These are phyloP conservation scores for Cyclotella kingstonii DNA, from an alignment of 108 stramenopile species.

Conservation along the genomic window DNA sequence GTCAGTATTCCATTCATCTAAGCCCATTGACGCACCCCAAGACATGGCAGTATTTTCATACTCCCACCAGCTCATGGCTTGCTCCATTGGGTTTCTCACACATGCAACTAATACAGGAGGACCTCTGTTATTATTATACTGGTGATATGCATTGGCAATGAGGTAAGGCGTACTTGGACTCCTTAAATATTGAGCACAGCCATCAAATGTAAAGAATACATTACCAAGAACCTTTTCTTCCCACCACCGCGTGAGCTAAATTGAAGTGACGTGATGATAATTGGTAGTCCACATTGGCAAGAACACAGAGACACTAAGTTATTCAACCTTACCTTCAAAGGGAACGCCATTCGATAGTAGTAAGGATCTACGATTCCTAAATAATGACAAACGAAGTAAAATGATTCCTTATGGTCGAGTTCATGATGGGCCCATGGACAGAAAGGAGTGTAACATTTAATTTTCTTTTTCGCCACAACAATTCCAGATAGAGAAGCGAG, in stretches of 20 bases:
- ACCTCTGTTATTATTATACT: constrained; percentile 1
- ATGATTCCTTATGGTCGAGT: constrained; percentile 60
- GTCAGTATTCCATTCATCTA: constrained; percentile 43
- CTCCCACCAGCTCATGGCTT: constrained; percentile 71
- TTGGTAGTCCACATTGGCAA: no score
- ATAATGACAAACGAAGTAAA: constrained; percentile 72
- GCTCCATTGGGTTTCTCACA: constrained; percentile 53
- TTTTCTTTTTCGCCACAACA: constrained; percentile 3
- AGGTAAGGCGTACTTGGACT: constrained; percentile 57
- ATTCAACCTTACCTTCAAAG: constrained; percentile 35
- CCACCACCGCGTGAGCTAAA: constrained; percentile 48
- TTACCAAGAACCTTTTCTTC: constrained; percentile 33
- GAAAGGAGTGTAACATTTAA: constrained; percentile 59
- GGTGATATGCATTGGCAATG: constrained; percentile 55
- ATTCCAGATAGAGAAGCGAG: constrained; percentile 24
- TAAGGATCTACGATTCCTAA: constrained; percentile 47
- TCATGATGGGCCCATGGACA: constrained; percentile 68
- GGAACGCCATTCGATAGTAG: constrained; percentile 65
- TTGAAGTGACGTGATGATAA: no score
- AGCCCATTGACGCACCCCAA: constrained; percentile 57
- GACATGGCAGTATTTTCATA: constrained; percentile 61
- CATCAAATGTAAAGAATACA: constrained; percentile 65
- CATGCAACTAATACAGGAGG: constrained; percentile 60
- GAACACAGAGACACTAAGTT: no score
- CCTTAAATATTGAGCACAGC: constrained; percentile 68